Evolutionary conservation across 1,139 yeast species (phyloP).

Genomic region (Debaryomycetaceae sp.): DNA sequence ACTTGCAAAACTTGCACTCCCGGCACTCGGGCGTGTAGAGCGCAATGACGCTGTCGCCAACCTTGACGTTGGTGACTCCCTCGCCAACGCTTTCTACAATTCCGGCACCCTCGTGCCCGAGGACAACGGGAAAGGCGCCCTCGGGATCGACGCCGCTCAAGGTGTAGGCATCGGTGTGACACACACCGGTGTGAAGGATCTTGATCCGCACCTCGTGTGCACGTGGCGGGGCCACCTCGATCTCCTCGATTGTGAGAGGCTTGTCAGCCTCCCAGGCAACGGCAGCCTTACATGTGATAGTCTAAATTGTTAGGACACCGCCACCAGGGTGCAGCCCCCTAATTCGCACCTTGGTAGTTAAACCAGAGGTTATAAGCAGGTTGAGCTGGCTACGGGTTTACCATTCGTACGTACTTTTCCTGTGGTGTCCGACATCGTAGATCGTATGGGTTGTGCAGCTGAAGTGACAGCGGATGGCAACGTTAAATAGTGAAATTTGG

Average conservation of each 20-base stretch:
- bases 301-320: slow-evolving; percentile 30
- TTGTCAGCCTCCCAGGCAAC: slow-evolving; percentile 95
- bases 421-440: slow-evolving; percentile 13
- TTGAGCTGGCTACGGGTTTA: neutral
- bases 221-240: slow-evolving; percentile 88
- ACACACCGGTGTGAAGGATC: slow-evolving; percentile 84
- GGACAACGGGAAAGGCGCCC: slow-evolving; percentile 87
- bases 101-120: slow-evolving; percentile 98
- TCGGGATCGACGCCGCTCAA: slow-evolving; percentile 93
- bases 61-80: slow-evolving; percentile 80
- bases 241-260: slow-evolving; percentile 79
- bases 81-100: slow-evolving; percentile 90
- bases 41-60: slow-evolving; percentile 88
- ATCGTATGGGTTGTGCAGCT: neutral
- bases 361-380: too few species aligned
- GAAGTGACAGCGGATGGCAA: too few species aligned
- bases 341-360: too few species aligned
- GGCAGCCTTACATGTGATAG: slow-evolving; percentile 91
- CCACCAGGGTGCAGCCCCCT: too few species aligned
- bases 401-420: slow-evolving; percentile 12
- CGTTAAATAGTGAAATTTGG: too few species aligned
- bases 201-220: slow-evolving; percentile 97
- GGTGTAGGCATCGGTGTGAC: slow-evolving; percentile 98
- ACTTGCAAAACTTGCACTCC: slow-evolving; percentile 90
- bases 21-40: slow-evolving; percentile 95